A percentile compares a stretch with the other conserved stretches of the same genome.
These are phyloP conservation scores for Paxillus involutus DNA, from an alignment of 768 basidiomycete genomes.

Conservation along the genomic window DNA sequence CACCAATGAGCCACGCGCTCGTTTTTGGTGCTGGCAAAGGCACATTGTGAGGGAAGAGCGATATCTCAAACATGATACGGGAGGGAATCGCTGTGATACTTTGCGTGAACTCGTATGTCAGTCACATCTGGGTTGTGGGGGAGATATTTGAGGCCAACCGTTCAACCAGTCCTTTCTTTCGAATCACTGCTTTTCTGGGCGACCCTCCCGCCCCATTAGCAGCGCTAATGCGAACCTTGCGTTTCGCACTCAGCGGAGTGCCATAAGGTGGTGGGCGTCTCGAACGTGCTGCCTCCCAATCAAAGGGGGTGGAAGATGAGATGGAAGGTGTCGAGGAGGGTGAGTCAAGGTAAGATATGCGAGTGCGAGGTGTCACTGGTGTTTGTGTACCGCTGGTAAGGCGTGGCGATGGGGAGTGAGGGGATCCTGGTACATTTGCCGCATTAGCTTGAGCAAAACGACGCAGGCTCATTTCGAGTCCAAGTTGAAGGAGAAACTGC, in stretches of 20 bases:
- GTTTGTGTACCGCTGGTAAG: slow-evolving; percentile 35
- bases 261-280: slow-evolving; percentile 71
- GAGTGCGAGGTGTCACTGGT: slow-evolving; percentile 45
- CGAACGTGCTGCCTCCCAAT: slow-evolving; percentile 83
- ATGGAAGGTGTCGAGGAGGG: slow-evolving; percentile 70
- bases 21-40: slow-evolving; percentile 69
- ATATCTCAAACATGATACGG: slow-evolving; percentile 72
- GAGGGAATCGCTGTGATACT: slow-evolving; percentile 72
- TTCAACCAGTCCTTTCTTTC: slow-evolving; percentile 65
- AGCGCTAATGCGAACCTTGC: slow-evolving; percentile 40
- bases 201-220: slow-evolving; percentile 30
- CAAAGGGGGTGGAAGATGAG: slow-evolving; percentile 76
- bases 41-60: slow-evolving; percentile 78
- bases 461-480: slow-evolving; percentile 49
- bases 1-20: slow-evolving; percentile 65
- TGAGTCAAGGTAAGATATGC: slow-evolving; percentile 56
- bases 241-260: slow-evolving; percentile 52
- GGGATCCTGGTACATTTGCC: slow-evolving; percentile 38
- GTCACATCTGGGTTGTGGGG: slow-evolving; percentile 13
- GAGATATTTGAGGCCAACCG: slow-evolving; percentile 38
- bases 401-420: slow-evolving; percentile 39
- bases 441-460: slow-evolving; percentile 54
- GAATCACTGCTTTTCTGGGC: slow-evolving; percentile 51
- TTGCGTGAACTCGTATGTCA: slow-evolving; percentile 7
- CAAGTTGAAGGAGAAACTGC: slow-evolving; percentile 1